phyloP scores from a whole-genome alignment of 2,329 filamentous ascomycete genomes.

The Apiospora phragmitis region DNA sequence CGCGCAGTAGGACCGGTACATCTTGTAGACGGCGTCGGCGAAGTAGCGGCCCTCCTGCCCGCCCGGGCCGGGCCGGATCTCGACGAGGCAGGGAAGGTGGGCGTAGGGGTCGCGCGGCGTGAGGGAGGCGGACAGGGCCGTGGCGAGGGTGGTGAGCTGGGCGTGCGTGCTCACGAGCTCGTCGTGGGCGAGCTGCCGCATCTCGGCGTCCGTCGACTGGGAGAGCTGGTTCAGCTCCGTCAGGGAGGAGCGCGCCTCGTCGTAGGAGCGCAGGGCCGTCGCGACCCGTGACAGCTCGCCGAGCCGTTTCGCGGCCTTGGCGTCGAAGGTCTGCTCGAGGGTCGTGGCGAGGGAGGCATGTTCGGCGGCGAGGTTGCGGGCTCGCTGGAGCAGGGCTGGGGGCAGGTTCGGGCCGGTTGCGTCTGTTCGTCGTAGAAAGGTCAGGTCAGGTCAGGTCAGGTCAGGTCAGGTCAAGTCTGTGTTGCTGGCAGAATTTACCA shows the following conservation, averaged over 20 bases:
- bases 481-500: too few relatives aligned
- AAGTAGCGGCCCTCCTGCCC: slow-evolving; percentile 92
- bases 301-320: slow-evolving; percentile 56
- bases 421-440: slow-evolving; percentile 24
- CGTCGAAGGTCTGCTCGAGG: slow-evolving; percentile 56
- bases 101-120: slow-evolving; percentile 90
- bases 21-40: slow-evolving; percentile 80
- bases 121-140: slow-evolving; percentile 71
- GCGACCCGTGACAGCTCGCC: slow-evolving; percentile 63
- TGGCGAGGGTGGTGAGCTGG: slow-evolving; percentile 63
- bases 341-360: slow-evolving; percentile 53
- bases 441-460: slow-evolving; percentile 14
- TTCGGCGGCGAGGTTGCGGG: slow-evolving; percentile 57
- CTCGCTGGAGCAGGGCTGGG: slow-evolving; percentile 59
- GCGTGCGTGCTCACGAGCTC: slow-evolving; percentile 70
- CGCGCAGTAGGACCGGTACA: slow-evolving; percentile 85
- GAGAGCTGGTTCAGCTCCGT: slow-evolving; percentile 54
- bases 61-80: slow-evolving; percentile 89
- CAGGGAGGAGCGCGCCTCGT: slow-evolving; percentile 53
- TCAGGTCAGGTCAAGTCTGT: too few relatives aligned
- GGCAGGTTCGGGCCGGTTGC: slow-evolving; percentile 41
- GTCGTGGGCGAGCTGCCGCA: slow-evolving; percentile 76
- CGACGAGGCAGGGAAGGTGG: slow-evolving; percentile 83
- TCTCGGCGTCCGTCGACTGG: slow-evolving; percentile 61
- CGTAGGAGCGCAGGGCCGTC: slow-evolving; percentile 58